Base-by-base conservation (phyloP, 495 filamentous ascomycete genomes). In the Penicillium nucicola region DNA sequence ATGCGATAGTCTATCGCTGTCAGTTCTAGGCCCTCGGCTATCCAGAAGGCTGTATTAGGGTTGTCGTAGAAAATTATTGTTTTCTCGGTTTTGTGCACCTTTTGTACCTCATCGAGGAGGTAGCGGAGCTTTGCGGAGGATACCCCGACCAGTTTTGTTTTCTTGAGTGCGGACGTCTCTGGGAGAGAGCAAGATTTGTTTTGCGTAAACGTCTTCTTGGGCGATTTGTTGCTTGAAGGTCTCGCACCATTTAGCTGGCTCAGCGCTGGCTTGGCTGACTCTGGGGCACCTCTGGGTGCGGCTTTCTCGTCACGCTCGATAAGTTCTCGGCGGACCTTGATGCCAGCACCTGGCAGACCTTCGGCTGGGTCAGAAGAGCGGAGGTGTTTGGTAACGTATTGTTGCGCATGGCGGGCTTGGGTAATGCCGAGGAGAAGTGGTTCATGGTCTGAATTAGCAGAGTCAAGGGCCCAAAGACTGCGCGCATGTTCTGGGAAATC, bases 21-120 rank as follows among this genome's bases (percentile, higher is more conserved):
- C 17, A 89, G 74, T 44, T 97, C 91, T 0, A 97, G 77, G 13
- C 86, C 83, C 58, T 92, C 85, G 11, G 89, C 86, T 34, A 96
- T 80, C 68, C 90, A 91, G 53, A 77, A 90, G 0, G 92, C 90
- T 4, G 87, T 77, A 59, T 93, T 91, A 43, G 90, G 84, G 45
- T 85, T 85, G 46, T 96, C 92, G 68, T 95, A 96, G 62, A 97
- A 97, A 18, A 97, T 79, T 35, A 97, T 78, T 22, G 92, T 96
- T 60, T 97, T 95, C 50, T 95, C 90, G 1, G 76, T 60, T 5
- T 75, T 61, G 36, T 95, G 80, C 42, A 89, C 73, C 40, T 80
- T 69, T 3, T 82, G 57, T 11, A 97, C 81, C 45, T 77, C 73
- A 46, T 90, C 84, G 8, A 96, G 67, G 2, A 97, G 76, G 56